Evolutionary conservation across 2,329 filamentous ascomycete genomes (phyloP).

Genomic region (Alternaria sp.): DNA sequence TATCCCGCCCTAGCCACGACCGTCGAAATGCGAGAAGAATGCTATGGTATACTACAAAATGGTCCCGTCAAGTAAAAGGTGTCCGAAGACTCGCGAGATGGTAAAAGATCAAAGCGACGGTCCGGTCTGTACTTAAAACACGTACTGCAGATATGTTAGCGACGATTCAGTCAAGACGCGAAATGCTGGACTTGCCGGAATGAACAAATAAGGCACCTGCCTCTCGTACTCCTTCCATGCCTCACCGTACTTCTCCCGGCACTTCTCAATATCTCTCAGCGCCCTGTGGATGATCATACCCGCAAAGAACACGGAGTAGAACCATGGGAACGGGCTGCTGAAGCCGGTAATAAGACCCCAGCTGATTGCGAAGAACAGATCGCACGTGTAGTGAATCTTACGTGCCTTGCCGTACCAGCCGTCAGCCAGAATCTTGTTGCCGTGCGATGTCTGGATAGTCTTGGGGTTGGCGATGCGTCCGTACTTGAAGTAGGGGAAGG

Average conservation of each 20-base stretch:
- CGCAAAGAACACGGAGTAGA: conserved; percentile 82
- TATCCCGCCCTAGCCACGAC: conserved; percentile 6
- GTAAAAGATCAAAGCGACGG: not conserved
- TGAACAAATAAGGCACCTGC: conserved; percentile 82
- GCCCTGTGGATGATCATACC: conserved; percentile 82
- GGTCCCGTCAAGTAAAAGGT: not conserved
- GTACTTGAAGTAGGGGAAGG: conserved; percentile 92
- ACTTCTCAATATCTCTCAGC: conserved; percentile 75
- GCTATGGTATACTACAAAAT: conserved; percentile 12
- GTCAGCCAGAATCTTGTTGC: conserved; percentile 79
- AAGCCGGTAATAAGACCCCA: conserved; percentile 87
- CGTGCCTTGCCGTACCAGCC: conserved; percentile 79
- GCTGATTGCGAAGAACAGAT: conserved; percentile 75
- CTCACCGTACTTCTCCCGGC: conserved; percentile 78
- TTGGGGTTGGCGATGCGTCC: conserved; percentile 81
- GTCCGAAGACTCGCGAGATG: not conserved
- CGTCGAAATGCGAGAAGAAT: conserved; percentile 1
- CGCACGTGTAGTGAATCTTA: conserved; percentile 83
- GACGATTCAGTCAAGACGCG: no score
- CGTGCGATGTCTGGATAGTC: conserved; percentile 73
- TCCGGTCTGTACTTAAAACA: not conserved
- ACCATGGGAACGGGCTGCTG: conserved; percentile 83
- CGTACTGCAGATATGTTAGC: not conserved
- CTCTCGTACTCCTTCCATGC: conserved; percentile 82
- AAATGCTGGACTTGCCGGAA: conserved; percentile 60